Evolutionary conservation across 805 yeast genomes (phyloP).

Genomic region (Debaryomyces maramus): DNA sequence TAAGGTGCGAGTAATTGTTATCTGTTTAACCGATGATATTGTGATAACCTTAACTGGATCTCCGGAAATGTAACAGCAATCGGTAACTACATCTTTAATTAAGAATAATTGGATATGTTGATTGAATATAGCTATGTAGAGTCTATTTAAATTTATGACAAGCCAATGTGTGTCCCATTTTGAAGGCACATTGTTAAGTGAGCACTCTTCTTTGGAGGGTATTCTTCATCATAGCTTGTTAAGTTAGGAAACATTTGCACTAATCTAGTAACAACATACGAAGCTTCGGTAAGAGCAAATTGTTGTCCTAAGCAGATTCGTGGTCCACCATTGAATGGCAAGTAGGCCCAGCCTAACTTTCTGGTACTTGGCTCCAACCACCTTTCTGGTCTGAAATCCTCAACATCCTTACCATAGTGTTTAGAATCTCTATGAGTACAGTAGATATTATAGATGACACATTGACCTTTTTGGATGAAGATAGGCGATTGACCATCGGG

Average conservation of each 20-base stretch:
- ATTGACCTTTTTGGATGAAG: conserved; percentile 44
- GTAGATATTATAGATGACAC: conserved; percentile 41
- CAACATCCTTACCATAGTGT: conserved; percentile 31
- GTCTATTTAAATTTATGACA: no score
- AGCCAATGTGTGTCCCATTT: conserved; percentile 20
- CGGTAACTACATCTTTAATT: no score
- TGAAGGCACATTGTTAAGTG: conserved; percentile 30
- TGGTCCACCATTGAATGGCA: conserved; percentile 41
- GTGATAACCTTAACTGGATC: no score
- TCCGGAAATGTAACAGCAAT: no score
- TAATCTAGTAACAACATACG: conserved; percentile 30
- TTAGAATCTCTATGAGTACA: conserved; percentile 42
- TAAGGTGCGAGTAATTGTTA: no score
- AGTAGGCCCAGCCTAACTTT: conserved; percentile 36
- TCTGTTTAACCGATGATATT: no score
- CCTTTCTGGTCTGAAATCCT: conserved; percentile 32
- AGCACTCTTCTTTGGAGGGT: conserved; percentile 27
- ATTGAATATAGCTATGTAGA: no score
- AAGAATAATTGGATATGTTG: no score
- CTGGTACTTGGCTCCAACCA: conserved; percentile 25
- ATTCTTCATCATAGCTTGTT: conserved; percentile 11
- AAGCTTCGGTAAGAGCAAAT: conserved; percentile 39
- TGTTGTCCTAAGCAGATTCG: conserved; percentile 42
- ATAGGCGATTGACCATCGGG: conserved; percentile 38
- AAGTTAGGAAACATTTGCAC: conserved; percentile 31